Base-by-base conservation (phyloP, 2,329 filamentous ascomycete species). In the Albophoma yamanashiensis region DNA sequence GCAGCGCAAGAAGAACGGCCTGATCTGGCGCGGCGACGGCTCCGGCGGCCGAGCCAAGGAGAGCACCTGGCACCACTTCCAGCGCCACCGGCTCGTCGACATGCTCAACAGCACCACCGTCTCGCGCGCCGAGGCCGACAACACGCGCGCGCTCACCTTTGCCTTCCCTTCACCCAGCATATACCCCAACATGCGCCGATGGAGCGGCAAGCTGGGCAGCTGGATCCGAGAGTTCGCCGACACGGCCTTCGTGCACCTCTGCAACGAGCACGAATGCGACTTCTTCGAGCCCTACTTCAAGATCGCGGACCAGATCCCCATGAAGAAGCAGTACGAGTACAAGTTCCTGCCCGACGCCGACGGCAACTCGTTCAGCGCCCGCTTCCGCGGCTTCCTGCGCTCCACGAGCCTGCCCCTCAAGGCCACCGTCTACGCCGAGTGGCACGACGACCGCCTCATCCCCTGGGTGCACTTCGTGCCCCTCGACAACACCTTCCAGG, bases 391-490 rank as follows among this genome's bases (percentile, higher is more conserved):
- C 0, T 87, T 90, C 65, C 74, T 91, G 11, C 77, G 80, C 34
- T 87, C 82, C 43, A 88, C 82, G 1, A 85, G 82, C 55, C 71
- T 89, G 40, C 85, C 86, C 1, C 81, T 91, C 68, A 91, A 91
- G 73, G 81, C 84, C 15, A 90, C 88, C 4, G 79, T 91, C 52
- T 91, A 88, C 69, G 76, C 82, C 11, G 89, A 91, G 69, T 91
- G 89, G 89, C 88, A 91, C 68, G 88, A 91, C 68, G 80, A 82
- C 52, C 79, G 88, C 8, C 76, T 91, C 0, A 74, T 84, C 17
- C 83, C 87, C 0, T 92, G 88, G 88, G 75, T 82, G 63, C 89
- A 92, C 71, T 91, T 89, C 66, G 82, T 86, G 1, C 88, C 89
- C 2, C 79, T 91, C 67, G 86, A 89, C 69, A 88, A 88, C 67